phyloP scores from a whole-genome alignment of 129 eudicot genomes.

The Saposhnikovia divaricata region DNA sequence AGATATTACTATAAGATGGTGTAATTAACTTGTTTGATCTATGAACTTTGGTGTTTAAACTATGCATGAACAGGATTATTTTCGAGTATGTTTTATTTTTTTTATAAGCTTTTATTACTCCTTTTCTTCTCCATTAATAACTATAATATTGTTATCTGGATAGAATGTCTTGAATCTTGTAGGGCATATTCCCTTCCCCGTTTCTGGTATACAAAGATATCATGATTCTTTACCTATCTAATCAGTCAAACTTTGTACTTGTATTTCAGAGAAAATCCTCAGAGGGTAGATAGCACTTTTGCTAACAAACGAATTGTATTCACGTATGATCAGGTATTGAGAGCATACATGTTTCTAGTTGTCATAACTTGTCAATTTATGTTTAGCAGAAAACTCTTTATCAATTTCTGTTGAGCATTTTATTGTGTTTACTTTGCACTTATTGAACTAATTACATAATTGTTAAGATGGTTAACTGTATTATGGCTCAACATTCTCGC shows the following conservation, averaged over 20 bases:
- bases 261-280: conserved; percentile 84
- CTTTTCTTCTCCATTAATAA: neutral
- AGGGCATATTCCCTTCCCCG: neutral
- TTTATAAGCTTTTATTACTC: neutral
- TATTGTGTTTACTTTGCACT: neutral
- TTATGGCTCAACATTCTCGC: neutral
- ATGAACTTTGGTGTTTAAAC: neutral
- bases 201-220: neutral
- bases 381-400: neutral
- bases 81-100: neutral
- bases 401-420: neutral
- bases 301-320: conserved; percentile 84
- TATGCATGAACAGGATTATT: neutral
- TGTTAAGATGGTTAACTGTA: neutral
- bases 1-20: neutral
- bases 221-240: conserved; percentile 1
- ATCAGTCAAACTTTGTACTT: conserved; percentile 3
- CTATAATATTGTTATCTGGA: neutral
- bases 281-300: conserved; percentile 71
- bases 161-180: neutral
- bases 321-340: conserved; percentile 84
- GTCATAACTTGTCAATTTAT: neutral
- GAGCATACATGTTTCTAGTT: neutral
- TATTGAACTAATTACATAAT: neutral
- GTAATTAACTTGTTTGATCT: neutral